A percentile compares a stretch with the other conserved stretches of the same genome.
These are phyloP conservation scores for Phaeosphaeria sp. DNA, from an alignment of 2,329 filamentous ascomycete genomes.

Conservation along the genomic window DNA sequence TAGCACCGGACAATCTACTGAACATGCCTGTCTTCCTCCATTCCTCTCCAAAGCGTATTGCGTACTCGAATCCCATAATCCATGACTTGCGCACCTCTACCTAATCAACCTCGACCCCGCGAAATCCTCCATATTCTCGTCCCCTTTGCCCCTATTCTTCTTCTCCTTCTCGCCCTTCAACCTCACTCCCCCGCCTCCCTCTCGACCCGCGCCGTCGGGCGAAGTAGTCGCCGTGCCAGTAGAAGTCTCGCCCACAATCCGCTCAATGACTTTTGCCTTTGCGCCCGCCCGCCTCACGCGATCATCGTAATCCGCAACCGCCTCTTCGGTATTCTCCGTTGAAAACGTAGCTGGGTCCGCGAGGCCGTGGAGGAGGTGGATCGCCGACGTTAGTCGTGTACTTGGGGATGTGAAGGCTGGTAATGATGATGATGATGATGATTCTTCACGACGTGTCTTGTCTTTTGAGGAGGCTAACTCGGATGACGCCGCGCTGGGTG, in stretches of 20 bases:
- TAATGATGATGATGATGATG: too few species aligned
- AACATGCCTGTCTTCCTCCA: too few species aligned
- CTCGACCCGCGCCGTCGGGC: neutral
- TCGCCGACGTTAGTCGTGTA: slow-evolving; percentile 75
- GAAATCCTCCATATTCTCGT: slow-evolving; percentile 46
- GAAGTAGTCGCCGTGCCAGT: neutral
- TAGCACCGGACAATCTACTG: too few species aligned
- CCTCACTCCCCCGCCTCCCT: neutral
- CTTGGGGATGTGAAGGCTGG: slow-evolving; percentile 59
- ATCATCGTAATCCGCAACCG: slow-evolving; percentile 91
- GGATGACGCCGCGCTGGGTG: too few species aligned
- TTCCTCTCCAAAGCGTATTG: too few species aligned
- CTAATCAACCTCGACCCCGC: slow-evolving; percentile 34
- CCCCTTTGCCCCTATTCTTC: slow-evolving; percentile 21
- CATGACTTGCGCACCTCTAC: slow-evolving; percentile 14
- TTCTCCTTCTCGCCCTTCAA: slow-evolving; percentile 15
- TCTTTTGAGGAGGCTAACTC: too few species aligned
- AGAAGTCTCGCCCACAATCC: slow-evolving; percentile 59
- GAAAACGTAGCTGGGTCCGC: slow-evolving; percentile 79
- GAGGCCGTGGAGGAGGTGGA: slow-evolving; percentile 75
- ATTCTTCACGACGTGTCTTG: too few species aligned
- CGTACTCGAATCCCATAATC: too few species aligned
- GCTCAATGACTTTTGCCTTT: slow-evolving; percentile 85
- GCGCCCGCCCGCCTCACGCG: slow-evolving; percentile 80
- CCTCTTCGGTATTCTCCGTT: slow-evolving; percentile 84